Percentiles rank a stretch among this genome's conserved stretches.
These are phyloP conservation scores for Mortierella sp. DNA, from an alignment of 371 early-diverging fungal species.

Conservation along the genomic window DNA sequence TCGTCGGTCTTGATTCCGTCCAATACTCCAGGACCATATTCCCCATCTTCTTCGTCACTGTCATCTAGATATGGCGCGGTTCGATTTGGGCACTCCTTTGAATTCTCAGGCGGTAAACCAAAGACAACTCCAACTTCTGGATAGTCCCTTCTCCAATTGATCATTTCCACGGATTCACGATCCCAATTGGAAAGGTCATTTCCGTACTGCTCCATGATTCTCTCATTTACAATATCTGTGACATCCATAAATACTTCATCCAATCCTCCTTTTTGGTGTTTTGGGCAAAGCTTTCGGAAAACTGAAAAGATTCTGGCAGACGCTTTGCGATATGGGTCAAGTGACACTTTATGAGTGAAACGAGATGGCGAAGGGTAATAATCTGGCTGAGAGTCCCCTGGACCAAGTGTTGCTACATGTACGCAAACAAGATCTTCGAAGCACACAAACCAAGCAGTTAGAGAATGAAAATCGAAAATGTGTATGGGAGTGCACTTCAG, in stretches of 20 bases:
- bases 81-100: not conserved
- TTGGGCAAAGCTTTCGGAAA: constrained; percentile 65
- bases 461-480: not conserved
- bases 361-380: constrained; percentile 80
- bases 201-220: constrained; percentile 63
- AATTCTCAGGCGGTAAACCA: constrained; percentile 17
- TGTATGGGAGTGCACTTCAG: not conserved
- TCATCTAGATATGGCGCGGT: constrained; percentile 1
- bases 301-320: constrained; percentile 79
- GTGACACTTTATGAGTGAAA: constrained; percentile 89
- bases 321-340: constrained; percentile 86
- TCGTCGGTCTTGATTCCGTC: constrained; percentile 26
- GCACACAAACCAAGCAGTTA: not conserved
- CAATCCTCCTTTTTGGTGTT: constrained; percentile 75
- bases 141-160: constrained; percentile 40
- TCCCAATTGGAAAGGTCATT: constrained; percentile 55
- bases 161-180: constrained; percentile 21
- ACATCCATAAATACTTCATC: constrained; percentile 94
- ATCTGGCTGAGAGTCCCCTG: constrained; percentile 69
- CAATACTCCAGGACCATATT: not conserved
- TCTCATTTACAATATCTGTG: constrained; percentile 74
- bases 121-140: constrained; percentile 39
- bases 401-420: constrained; percentile 89
- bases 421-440: constrained; percentile 75
- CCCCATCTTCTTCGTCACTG: constrained; percentile 38